These are phyloP conservation scores for Cladochytrium replicatum DNA, from an alignment of 192 early-diverging fungal genomes.

Conservation along the genomic window DNA sequence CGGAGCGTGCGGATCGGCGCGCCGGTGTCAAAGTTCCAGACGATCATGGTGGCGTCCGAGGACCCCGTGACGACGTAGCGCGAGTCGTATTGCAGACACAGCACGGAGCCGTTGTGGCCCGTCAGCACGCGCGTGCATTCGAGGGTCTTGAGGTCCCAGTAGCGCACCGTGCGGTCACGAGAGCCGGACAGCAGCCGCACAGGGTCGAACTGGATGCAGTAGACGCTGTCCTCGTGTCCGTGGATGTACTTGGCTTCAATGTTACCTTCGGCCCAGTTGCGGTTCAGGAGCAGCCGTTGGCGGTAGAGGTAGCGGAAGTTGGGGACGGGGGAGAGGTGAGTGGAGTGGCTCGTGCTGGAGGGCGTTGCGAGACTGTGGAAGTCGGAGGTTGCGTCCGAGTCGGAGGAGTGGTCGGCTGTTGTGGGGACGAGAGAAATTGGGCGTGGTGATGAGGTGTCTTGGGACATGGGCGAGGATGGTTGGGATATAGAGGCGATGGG, in stretches of 20 bases:
- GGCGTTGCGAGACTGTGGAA: conserved; percentile 38
- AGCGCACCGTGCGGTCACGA: conserved; percentile 44
- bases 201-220: conserved; percentile 40
- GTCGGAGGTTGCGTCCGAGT: too few species aligned
- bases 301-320: conserved; percentile 22
- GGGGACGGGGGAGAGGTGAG: conserved; percentile 19
- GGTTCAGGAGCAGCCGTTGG: conserved; percentile 19
- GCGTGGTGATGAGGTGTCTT: too few species aligned
- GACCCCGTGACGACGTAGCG: conserved; percentile 63
- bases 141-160: conserved; percentile 64
- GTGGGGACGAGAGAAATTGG: too few species aligned
- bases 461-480: too few species aligned
- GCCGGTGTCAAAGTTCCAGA: conserved; percentile 62
- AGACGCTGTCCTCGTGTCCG: conserved; percentile 63
- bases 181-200: conserved; percentile 35
- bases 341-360: conserved; percentile 32
- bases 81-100: conserved; percentile 76
- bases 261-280: conserved; percentile 35
- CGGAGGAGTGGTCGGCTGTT: too few species aligned
- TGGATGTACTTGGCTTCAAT: conserved; percentile 7
- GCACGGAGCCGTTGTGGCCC: conserved; percentile 68
- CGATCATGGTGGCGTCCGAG: conserved; percentile 67
- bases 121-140: conserved; percentile 44
- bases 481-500: too few species aligned
- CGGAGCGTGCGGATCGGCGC: conserved; percentile 19